Conservation (phyloP, 2,329 filamentous ascomycete species). For the Coleophoma eucalyptorum region DNA sequence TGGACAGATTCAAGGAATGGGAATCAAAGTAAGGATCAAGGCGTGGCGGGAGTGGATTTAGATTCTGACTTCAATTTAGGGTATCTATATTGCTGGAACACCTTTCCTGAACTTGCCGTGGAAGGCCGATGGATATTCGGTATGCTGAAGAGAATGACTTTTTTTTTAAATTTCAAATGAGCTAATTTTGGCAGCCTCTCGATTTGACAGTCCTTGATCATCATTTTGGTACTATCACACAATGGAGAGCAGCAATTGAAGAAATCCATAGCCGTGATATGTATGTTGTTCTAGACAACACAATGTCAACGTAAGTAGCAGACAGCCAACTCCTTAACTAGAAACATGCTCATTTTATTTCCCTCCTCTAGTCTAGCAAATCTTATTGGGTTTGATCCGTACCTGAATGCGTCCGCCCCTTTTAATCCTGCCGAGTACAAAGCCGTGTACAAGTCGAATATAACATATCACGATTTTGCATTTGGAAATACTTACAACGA, state of each 20-base stretch:
- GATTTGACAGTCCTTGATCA: constrained; percentile 60
- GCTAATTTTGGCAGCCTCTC: constrained; percentile 28
- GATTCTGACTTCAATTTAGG: neutral
- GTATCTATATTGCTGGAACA: constrained; percentile 59
- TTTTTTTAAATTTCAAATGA: neutral
- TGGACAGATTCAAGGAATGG: constrained; percentile 45
- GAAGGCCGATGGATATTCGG: constrained; percentile 52
- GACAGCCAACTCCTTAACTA: neutral
- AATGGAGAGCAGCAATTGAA: constrained; percentile 52
- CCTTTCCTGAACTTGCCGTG: constrained; percentile 61
- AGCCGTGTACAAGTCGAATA: constrained; percentile 26
- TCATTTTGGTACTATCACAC: constrained; percentile 54
- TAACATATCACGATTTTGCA: neutral
- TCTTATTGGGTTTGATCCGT: neutral
- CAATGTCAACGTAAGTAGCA: constrained; percentile 58
- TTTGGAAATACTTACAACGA: constrained; percentile 35
- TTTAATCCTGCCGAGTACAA: constrained; percentile 52
- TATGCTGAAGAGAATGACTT: neutral
- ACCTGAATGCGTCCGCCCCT: constrained; percentile 34
- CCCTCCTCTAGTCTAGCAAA: neutral
- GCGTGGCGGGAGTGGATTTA: too few relatives aligned
- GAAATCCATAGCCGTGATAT: constrained; percentile 58
- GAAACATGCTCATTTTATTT: neutral
- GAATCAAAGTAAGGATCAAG: constrained; percentile 44
- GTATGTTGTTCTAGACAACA: constrained; percentile 65